Evolutionary conservation across 2,329 filamentous ascomycete genomes (phyloP).

Genomic region (Colletotrichum truncatum): DNA sequence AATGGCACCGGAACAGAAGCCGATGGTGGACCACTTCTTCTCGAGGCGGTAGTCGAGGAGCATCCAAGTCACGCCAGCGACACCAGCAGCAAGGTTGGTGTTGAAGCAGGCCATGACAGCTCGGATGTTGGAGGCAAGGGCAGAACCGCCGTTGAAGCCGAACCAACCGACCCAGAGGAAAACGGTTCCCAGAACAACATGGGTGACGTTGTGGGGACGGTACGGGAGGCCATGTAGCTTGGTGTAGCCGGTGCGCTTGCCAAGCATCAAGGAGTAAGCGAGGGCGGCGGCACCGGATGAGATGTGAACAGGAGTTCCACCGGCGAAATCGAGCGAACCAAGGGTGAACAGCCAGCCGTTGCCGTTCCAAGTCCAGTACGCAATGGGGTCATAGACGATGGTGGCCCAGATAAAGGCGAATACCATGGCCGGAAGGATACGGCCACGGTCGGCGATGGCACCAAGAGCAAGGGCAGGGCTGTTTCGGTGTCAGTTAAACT

Average conservation of each 20-base stretch:
- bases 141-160: slow-evolving; percentile 91
- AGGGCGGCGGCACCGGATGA: slow-evolving; percentile 76
- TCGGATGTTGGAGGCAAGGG: slow-evolving; percentile 83
- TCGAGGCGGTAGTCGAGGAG: slow-evolving; percentile 91
- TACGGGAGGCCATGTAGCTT: slow-evolving; percentile 71
- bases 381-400: slow-evolving; percentile 77
- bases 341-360: slow-evolving; percentile 77
- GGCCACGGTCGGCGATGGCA: slow-evolving; percentile 68
- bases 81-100: slow-evolving; percentile 86
- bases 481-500: slow-evolving; percentile 21
- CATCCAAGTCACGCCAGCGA: slow-evolving; percentile 85
- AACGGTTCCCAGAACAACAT: slow-evolving; percentile 77
- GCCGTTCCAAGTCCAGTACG: slow-evolving; percentile 82
- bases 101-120: slow-evolving; percentile 90
- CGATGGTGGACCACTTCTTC: slow-evolving; percentile 92
- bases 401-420: slow-evolving; percentile 79
- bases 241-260: slow-evolving; percentile 71
- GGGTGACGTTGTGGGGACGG: slow-evolving; percentile 77
- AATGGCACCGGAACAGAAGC: slow-evolving; percentile 91
- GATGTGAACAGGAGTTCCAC: slow-evolving; percentile 80
- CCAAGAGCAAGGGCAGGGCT: slow-evolving; percentile 68
- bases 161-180: slow-evolving; percentile 96
- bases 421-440: slow-evolving; percentile 67
- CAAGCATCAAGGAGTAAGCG: slow-evolving; percentile 78
- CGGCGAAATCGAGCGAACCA: slow-evolving; percentile 78